Conservation (phyloP, 202 grass and related monocot genomes). For the Miscanthus sacchariflorus region DNA sequence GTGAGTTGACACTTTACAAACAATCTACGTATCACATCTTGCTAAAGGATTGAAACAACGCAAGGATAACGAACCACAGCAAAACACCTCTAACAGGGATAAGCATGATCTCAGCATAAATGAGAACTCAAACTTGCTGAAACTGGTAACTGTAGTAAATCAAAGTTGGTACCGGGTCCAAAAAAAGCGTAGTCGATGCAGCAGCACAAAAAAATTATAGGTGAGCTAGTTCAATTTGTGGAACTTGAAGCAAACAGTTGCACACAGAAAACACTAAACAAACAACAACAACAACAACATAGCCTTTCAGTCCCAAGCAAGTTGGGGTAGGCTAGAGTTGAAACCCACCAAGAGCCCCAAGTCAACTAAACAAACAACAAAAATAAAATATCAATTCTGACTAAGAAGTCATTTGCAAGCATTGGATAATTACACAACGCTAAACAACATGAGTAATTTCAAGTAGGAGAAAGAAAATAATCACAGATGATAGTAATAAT, state of each 20-base stretch:
- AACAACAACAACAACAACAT: background rate
- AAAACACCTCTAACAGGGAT: background rate
- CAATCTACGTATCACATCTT: conserved; percentile 10
- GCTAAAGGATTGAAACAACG: conserved; percentile 11
- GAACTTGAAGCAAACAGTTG: conserved; percentile 10
- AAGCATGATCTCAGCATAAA: conserved; percentile 23
- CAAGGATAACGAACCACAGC: background rate
- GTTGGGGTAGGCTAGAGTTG: no score
- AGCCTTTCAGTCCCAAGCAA: no score
- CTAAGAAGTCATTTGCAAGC: background rate
- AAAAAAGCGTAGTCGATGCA: background rate
- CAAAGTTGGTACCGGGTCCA: conserved; percentile 6
- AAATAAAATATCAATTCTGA: conserved; percentile 31
- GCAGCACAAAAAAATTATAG: background rate
- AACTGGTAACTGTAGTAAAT: conserved; percentile 15
- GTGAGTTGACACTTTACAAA: conserved; percentile 10
- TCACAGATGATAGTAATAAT: background rate
- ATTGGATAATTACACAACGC: background rate
- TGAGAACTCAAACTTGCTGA: background rate
- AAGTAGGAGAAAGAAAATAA: background rate
- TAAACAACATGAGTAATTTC: background rate
- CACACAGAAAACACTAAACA: conserved; percentile 8
- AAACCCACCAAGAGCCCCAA: no score
- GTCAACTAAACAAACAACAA: background rate
- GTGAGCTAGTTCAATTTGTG: background rate